Evolutionary conservation across 169 alveolate genomes (phyloP).

Genomic region (Eimeria necatrix): DNA sequence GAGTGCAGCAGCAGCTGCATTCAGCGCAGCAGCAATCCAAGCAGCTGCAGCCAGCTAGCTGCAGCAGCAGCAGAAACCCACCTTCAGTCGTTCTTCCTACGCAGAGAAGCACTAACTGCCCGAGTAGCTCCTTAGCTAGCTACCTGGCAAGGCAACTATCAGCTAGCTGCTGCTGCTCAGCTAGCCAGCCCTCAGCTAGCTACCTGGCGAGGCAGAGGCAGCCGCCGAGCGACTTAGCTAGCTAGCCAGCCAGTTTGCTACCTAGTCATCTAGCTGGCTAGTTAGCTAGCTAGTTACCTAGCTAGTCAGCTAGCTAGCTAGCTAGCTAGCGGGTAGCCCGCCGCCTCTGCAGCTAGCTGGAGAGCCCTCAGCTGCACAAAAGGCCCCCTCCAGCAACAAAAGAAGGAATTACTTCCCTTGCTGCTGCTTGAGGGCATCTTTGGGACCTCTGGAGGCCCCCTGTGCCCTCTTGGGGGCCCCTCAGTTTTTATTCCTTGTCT

Average conservation of each 20-base stretch:
- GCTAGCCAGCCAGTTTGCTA: conserved; percentile 8
- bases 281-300: not conserved
- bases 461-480: not conserved
- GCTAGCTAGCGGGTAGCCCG: not conserved
- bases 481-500: not conserved
- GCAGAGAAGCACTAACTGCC: too few species aligned
- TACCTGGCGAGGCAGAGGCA: too few species aligned
- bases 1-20: too few species aligned
- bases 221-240: not conserved
- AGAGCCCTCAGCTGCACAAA: not conserved
- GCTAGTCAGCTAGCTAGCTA: not conserved
- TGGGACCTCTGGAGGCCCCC: not conserved
- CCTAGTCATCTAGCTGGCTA: not conserved
- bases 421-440: not conserved
- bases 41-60: too few species aligned
- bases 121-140: too few species aligned
- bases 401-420: too few species aligned
- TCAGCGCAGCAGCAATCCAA: too few species aligned
- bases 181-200: too few species aligned
- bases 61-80: too few species aligned
- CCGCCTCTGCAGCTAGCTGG: not conserved
- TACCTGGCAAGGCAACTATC: too few species aligned
- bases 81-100: too few species aligned
- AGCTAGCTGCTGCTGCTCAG: too few species aligned
- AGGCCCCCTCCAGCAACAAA: not conserved